phyloP scores from a whole-genome alignment of 176 grass and related monocot species.

The Oryza nivara region DNA sequence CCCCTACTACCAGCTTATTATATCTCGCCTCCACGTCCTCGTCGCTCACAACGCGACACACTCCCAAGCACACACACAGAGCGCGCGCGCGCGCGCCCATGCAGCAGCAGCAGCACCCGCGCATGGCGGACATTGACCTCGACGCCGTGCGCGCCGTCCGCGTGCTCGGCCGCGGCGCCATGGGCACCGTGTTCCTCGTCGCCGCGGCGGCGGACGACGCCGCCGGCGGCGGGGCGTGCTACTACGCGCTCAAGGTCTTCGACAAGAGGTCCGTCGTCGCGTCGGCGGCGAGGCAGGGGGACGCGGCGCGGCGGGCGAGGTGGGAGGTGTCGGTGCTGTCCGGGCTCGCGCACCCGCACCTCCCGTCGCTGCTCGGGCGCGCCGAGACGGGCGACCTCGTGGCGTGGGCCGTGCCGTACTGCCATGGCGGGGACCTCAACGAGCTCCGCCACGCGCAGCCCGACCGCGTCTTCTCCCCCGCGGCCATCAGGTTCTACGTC shows the following conservation, averaged over 20 bases:
- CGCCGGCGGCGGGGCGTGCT: slow-evolving; percentile 21
- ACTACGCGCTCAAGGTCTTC: slow-evolving; percentile 91
- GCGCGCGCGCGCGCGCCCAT: neutral
- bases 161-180: slow-evolving; percentile 88
- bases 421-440: slow-evolving; percentile 94
- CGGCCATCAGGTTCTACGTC: slow-evolving; percentile 85
- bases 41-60: slow-evolving; percentile 13
- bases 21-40: slow-evolving; percentile 18
- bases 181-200: slow-evolving; percentile 95
- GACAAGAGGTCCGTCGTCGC: slow-evolving; percentile 56
- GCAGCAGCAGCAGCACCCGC: neutral
- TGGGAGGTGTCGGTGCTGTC: slow-evolving; percentile 87
- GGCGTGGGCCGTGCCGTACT: slow-evolving; percentile 85
- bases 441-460: slow-evolving; percentile 66
- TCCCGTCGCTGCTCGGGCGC: slow-evolving; percentile 68
- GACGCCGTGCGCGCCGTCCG: slow-evolving; percentile 62
- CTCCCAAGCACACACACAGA: neutral
- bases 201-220: neutral
- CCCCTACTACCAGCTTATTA: neutral
- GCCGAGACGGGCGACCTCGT: slow-evolving; percentile 78
- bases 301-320: slow-evolving; percentile 70
- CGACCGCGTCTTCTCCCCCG: slow-evolving; percentile 75
- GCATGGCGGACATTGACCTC: slow-evolving; percentile 55
- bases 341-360: slow-evolving; percentile 73
- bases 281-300: slow-evolving; percentile 23